Percentiles rank a stretch among this genome's conserved stretches.
Evolutionary conservation across 495 filamentous ascomycete species (phyloP).

Genomic region (Penicillium macrosclerotiorum): DNA sequence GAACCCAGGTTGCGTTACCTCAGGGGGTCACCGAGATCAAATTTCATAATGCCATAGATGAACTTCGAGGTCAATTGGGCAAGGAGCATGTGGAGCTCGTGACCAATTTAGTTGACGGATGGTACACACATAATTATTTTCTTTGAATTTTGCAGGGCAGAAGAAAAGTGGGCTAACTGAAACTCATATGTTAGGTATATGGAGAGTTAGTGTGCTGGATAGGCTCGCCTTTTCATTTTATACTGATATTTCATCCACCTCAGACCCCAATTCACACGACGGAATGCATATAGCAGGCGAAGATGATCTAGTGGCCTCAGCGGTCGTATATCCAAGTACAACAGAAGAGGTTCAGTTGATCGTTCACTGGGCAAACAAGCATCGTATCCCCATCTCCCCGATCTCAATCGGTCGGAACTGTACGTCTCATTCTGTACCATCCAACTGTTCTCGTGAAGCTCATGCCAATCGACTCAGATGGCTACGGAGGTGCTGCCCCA

Average conservation of each 20-base stretch:
- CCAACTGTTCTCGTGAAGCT: too few relatives aligned
- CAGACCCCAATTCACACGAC: conserved; percentile 17
- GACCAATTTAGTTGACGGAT: conserved; percentile 13
- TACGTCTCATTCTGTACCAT: too few relatives aligned
- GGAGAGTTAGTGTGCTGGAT: conserved; percentile 5
- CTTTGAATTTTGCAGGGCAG: not conserved
- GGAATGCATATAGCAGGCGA: conserved; percentile 11
- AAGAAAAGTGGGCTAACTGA: not conserved
- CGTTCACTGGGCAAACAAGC: conserved; percentile 12
- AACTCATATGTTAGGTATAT: conserved; percentile 7
- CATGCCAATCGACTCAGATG: too few relatives aligned
- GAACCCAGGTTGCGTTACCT: conserved; percentile 6
- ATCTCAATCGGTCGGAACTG: conserved; percentile 17
- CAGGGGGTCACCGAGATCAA: conserved; percentile 3
- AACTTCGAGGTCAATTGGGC: conserved; percentile 2
- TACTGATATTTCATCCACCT: not conserved
- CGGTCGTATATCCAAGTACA: conserved; percentile 8
- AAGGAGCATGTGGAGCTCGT: conserved; percentile 11
- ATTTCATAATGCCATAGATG: conserved; percentile 6
- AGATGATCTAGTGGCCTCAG: conserved; percentile 11
- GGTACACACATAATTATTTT: not conserved
- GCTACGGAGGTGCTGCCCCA: conserved; percentile 15
- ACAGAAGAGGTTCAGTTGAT: conserved; percentile 12
- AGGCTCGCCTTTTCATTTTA: not conserved
- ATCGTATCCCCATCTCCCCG: conserved; percentile 12